phyloP scores from a whole-genome alignment of 2,329 filamentous ascomycete species.

The Aspergillus sp. region DNA sequence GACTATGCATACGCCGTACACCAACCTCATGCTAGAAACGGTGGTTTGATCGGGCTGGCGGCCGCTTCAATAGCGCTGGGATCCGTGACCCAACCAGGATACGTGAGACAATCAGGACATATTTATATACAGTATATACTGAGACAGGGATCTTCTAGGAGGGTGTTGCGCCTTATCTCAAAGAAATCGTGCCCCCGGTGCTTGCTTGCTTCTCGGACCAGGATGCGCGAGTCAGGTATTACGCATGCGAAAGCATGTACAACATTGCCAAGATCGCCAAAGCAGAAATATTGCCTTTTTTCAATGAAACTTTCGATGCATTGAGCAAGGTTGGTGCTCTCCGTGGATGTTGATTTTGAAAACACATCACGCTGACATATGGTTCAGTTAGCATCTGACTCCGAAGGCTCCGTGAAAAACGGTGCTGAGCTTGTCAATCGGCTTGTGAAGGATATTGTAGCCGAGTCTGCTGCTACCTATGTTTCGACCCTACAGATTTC shows the following conservation, averaged over 20 bases:
- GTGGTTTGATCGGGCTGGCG: conserved; percentile 89
- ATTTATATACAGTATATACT: not conserved
- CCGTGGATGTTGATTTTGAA: not conserved
- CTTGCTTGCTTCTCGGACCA: conserved; percentile 97
- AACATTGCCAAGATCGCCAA: conserved; percentile 99
- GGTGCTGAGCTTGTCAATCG: conserved; percentile 92
- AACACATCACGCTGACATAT: conserved; percentile 9
- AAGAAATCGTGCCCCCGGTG: conserved; percentile 92
- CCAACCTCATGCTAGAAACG: conserved; percentile 93
- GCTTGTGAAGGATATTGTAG: conserved; percentile 91
- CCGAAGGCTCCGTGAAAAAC: conserved; percentile 95
- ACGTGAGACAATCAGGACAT: no score
- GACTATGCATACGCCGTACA: conserved; percentile 97
- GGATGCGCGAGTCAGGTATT: conserved; percentile 94
- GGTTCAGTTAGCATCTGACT: conserved; percentile 80
- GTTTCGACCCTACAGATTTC: conserved; percentile 76
- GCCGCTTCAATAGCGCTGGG: conserved; percentile 94
- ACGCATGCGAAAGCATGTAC: conserved; percentile 99
- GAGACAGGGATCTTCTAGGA: conserved; percentile 37
- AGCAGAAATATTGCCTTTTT: conserved; percentile 93
- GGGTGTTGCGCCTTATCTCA: conserved; percentile 87
- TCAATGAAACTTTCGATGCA: conserved; percentile 97
- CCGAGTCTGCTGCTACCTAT: conserved; percentile 91
- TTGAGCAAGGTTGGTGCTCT: conserved; percentile 72
- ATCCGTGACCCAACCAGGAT: conserved; percentile 56